A percentile compares a stretch with the other conserved stretches of the same genome.
phyloP scores from a whole-genome alignment of 768 basidiomycete species.

The Udeniomyces megalosporus region DNA sequence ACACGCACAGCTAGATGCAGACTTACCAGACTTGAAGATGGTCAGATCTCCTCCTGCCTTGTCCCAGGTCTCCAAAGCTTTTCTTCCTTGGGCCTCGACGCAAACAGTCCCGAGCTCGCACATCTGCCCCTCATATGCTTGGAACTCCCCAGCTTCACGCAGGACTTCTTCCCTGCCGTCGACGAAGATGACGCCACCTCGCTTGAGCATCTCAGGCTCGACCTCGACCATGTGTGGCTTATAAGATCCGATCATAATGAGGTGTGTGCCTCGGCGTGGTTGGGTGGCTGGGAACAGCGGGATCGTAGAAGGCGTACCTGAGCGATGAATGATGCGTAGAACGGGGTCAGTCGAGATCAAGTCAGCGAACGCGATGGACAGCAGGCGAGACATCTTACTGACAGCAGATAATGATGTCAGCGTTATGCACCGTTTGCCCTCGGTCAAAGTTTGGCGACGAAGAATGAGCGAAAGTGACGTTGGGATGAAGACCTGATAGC shows the following conservation, averaged over 20 bases:
- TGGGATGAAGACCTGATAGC: conserved; percentile 16
- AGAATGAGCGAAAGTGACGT: background rate
- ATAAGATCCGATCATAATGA: conserved; percentile 19
- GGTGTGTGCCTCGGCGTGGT: conserved; percentile 17
- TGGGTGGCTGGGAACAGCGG: conserved; percentile 16
- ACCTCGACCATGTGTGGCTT: conserved; percentile 23
- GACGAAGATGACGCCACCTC: conserved; percentile 9
- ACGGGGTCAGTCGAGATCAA: background rate
- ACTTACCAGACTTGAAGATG: conserved; percentile 13
- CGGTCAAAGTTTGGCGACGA: background rate
- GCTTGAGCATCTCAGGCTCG: background rate
- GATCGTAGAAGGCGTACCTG: conserved; percentile 21
- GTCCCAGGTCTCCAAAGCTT: background rate
- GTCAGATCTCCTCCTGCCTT: background rate
- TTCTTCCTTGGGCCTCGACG: background rate
- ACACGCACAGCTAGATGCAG: background rate
- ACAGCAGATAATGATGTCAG: conserved; percentile 31
- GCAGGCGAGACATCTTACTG: background rate
- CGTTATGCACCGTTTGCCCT: conserved; percentile 7
- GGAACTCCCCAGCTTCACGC: conserved; percentile 13
- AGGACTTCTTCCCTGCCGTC: conserved; percentile 1
- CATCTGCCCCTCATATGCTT: conserved; percentile 1
- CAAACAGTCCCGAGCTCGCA: conserved; percentile 1
- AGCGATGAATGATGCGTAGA: background rate
- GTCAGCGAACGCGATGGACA: background rate